These are phyloP conservation scores for Aspergillus sergii DNA, from an alignment of 2,329 filamentous ascomycete species.

Conservation along the genomic window DNA sequence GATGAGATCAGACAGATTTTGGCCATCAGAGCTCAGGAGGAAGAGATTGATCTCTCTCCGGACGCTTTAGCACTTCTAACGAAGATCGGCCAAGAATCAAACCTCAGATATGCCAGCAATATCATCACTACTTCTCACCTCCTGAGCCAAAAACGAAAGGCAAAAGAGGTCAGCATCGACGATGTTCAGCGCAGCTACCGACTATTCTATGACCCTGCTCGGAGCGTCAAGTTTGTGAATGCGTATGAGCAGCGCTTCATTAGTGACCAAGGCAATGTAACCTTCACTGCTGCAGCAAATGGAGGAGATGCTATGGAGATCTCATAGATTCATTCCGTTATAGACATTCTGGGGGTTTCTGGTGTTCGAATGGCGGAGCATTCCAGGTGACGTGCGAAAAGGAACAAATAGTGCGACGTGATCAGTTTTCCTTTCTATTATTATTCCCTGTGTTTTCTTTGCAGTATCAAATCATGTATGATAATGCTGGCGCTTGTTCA, in stretches of 20 bases:
- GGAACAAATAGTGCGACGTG: slow-evolving; percentile 18
- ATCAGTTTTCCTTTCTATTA: slow-evolving; percentile 18
- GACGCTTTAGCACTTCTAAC: slow-evolving; percentile 91
- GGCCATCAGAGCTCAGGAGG: slow-evolving; percentile 88
- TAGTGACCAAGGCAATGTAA: slow-evolving; percentile 79
- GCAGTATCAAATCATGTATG: slow-evolving; percentile 39
- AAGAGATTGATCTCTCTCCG: slow-evolving; percentile 88
- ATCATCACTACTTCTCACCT: slow-evolving; percentile 94
- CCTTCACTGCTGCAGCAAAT: slow-evolving; percentile 58
- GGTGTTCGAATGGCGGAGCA: slow-evolving; percentile 18
- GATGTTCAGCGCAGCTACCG: slow-evolving; percentile 93
- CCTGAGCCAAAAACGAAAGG: slow-evolving; percentile 79
- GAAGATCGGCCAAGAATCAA: slow-evolving; percentile 92
- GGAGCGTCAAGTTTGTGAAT: slow-evolving; percentile 87
- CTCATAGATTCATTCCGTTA: slow-evolving; percentile 45
- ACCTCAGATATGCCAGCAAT: slow-evolving; percentile 94
- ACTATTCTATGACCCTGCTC: slow-evolving; percentile 86
- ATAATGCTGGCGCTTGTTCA: slow-evolving; percentile 42
- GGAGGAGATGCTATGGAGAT: slow-evolving; percentile 73
- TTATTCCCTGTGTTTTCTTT: slow-evolving; percentile 24
- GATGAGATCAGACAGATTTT: slow-evolving; percentile 94
- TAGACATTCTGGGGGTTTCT: slow-evolving; percentile 10
- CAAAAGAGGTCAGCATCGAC: slow-evolving; percentile 78
- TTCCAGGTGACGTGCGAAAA: slow-evolving; percentile 11
- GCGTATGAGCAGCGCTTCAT: slow-evolving; percentile 94